Evolutionary conservation across 306 rosid species (phyloP).

Genomic region (Arachis hypogaea): DNA sequence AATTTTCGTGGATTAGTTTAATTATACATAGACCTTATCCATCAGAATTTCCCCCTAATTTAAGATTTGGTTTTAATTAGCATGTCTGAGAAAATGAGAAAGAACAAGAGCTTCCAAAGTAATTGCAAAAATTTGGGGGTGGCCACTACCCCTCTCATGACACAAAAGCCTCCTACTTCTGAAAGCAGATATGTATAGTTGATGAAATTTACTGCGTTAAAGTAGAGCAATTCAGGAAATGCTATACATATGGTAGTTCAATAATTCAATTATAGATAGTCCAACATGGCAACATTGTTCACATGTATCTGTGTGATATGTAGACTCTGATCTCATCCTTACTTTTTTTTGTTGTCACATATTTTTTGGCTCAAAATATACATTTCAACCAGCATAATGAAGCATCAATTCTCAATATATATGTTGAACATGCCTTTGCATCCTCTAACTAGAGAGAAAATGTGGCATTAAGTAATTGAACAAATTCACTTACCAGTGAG

Average conservation of each 20-base stretch:
- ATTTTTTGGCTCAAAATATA: neutral
- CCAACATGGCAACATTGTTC: constrained; percentile 21
- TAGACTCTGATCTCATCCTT: neutral
- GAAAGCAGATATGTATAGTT: constrained; percentile 13
- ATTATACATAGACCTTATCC: too few species aligned
- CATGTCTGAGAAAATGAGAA: too few species aligned
- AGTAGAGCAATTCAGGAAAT: constrained; percentile 25
- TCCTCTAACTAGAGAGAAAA: constrained; percentile 10
- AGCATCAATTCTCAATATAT: neutral
- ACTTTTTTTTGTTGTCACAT: neutral
- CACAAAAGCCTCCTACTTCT: neutral
- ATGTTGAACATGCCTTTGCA: neutral
- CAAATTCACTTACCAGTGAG: constrained; percentile 58
- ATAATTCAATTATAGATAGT: constrained; percentile 6
- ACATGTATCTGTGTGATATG: neutral
- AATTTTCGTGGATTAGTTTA: too few species aligned
- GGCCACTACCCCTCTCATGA: too few species aligned
- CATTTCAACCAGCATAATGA: neutral
- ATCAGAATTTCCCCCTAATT: too few species aligned
- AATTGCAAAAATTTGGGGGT: too few species aligned
- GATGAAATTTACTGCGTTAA: constrained; percentile 15
- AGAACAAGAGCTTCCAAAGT: too few species aligned
- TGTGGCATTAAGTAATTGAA: constrained; percentile 1
- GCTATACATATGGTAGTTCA: neutral
- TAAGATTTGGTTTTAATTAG: too few species aligned